phyloP scores from a whole-genome alignment of 1,284 basidiomycete genomes.

The Ganoderma boninense region DNA sequence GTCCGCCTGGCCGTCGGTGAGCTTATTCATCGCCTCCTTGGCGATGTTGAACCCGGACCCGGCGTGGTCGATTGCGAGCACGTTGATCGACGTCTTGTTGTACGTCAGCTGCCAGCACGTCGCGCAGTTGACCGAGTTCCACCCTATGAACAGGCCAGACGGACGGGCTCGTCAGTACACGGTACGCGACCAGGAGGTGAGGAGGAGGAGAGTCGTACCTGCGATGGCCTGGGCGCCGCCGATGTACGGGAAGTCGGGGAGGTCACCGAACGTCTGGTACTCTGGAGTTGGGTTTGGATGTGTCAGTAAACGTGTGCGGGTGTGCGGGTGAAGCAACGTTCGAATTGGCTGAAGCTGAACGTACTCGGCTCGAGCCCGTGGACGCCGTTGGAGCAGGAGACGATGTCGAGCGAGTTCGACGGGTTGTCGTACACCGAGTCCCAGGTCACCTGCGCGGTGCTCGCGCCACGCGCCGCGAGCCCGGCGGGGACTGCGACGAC shows the following conservation, averaged over 20 bases:
- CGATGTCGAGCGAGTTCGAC: constrained; percentile 42
- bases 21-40: constrained; percentile 49
- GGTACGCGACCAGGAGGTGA: constrained; percentile 32
- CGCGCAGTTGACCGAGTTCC: constrained; percentile 53
- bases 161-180: constrained; percentile 17
- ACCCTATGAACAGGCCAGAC: constrained; percentile 36
- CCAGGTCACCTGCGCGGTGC: constrained; percentile 50
- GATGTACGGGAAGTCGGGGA: constrained; percentile 57
- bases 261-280: constrained; percentile 54
- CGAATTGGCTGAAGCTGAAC: constrained; percentile 41
- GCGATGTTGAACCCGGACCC: constrained; percentile 50
- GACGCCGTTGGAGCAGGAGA: constrained; percentile 60
- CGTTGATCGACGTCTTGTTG: constrained; percentile 46
- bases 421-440: constrained; percentile 53
- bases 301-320: constrained; percentile 18
- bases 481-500: constrained; percentile 23
- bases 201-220: constrained; percentile 43
- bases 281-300: constrained; percentile 40
- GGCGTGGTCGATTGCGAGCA: constrained; percentile 52
- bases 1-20: constrained; percentile 49
- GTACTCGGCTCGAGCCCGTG: constrained; percentile 55
- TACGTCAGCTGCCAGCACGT: constrained; percentile 55
- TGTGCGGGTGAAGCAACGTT: constrained; percentile 44
- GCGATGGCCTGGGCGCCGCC: constrained; percentile 52
- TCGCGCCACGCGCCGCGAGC: constrained; percentile 18